A percentile compares a stretch with the other conserved stretches of the same genome.
Evolutionary conservation across 2,329 filamentous ascomycete species (phyloP).

Genomic region (Talaromyces sp.): DNA sequence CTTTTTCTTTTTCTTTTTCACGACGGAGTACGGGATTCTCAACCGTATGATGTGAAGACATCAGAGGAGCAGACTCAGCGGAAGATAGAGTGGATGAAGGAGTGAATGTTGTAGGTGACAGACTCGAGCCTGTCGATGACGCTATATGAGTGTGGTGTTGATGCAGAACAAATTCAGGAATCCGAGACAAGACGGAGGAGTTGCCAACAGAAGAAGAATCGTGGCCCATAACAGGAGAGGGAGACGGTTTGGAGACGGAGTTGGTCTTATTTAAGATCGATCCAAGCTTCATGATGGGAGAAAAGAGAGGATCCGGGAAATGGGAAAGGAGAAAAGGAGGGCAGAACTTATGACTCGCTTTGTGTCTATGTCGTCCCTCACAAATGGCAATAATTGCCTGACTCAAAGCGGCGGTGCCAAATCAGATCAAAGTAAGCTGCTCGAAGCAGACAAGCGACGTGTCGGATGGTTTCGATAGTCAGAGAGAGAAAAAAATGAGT

Average conservation of each 20-base stretch:
- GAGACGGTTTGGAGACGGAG: background rate
- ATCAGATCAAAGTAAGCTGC: background rate
- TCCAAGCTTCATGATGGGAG: conserved; percentile 9
- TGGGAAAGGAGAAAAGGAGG: background rate
- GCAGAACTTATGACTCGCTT: conserved; percentile 5
- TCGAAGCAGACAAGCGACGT: background rate
- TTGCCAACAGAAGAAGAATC: conserved; percentile 1
- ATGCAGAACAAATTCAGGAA: background rate
- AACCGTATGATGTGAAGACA: background rate
- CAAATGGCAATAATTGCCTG: conserved; percentile 1
- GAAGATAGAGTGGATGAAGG: background rate
- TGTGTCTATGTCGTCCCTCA: background rate
- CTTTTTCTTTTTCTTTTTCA: background rate
- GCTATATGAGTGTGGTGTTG: background rate
- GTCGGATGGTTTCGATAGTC: background rate
- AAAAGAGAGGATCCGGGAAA: background rate
- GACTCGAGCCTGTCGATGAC: background rate
- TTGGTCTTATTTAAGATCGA: conserved; percentile 14
- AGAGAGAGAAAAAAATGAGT: background rate
- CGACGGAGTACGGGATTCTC: background rate
- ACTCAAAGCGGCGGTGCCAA: background rate
- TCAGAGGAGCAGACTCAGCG: background rate
- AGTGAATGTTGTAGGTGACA: background rate
- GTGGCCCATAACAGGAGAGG: conserved; percentile 1
- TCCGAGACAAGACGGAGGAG: conserved; percentile 9